Base-by-base conservation (phyloP, 768 basidiomycete species). In the Boletus edulis region DNA sequence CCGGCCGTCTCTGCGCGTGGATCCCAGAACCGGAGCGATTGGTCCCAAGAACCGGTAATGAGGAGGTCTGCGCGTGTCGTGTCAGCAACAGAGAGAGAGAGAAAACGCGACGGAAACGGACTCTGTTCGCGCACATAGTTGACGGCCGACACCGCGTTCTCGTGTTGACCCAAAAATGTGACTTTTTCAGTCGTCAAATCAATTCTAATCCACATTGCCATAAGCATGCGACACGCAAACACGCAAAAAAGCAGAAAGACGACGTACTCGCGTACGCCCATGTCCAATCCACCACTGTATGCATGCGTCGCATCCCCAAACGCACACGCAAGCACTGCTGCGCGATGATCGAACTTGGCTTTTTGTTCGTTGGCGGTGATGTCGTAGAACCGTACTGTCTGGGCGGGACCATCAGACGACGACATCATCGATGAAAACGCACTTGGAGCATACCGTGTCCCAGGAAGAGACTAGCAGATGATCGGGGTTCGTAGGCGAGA, bases 31-130 rank as follows among this genome's bases (percentile, higher is more conserved):
- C 87, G 87, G 24, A 98, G 65, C 0, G 91, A 88, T 46, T 87
- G 83, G 68, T 98, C 95, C 94, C 94, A 98, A 15, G 94, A 94
- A 12, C 89, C 93, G 0, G 92, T 88, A 43, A 98, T 80, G 24
- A 98, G 76, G 1, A 73, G 57, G 62, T 89, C 92, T 94, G 62
- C 5, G 46, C 12, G 38, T 20, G 44, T 9, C 46, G 1, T 2
- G 24, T 10, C 27, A 17, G 44, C 43, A 11, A 47, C 12, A n/a
- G 11, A 52, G 15, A 9, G 4, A 1, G 8, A 22, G 9, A 6
- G 4, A 5, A 17, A 12, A 7, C 5, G 9, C 10, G 4, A 6
- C 9, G 12, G n/a, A 38, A 34, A 17, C 45, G 15, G 20, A 53
- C 92, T 86, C 55, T 79, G 74, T 51, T 87, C 81, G 18, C 75